Base-by-base conservation (phyloP, 2,329 filamentous ascomycete genomes). In the Trichoderma koningiopsis region DNA sequence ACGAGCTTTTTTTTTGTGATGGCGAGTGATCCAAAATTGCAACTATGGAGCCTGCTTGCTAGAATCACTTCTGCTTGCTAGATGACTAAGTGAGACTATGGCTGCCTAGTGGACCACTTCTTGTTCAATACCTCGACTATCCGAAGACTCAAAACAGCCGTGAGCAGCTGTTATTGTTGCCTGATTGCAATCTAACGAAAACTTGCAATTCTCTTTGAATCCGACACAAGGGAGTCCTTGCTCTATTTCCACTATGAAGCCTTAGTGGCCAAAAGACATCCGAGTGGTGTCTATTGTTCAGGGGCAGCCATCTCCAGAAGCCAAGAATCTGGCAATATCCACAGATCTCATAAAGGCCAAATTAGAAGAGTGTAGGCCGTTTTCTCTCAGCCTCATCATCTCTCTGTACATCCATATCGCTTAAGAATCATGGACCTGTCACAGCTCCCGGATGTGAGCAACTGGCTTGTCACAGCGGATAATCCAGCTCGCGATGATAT, bases 401-500 rank as follows among this genome's bases (percentile, higher is more conserved):
- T 40, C 16, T 19, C 37, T 5, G 0, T 40, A 16, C 1, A 0
- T 2, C 19, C 16, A n/a, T 8, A 7, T 8, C 3, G n/a, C 47
- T 22, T 3, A 4, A 49, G 8, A 24, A 49, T 24, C 47, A 66
- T 66, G 62, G 62, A 66, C 16, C 4, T 19, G 6, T 33, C 53
- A 31, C 27, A 33, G 22, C 37, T 47, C 33, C n/a, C 62, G 5
- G 62, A 47, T 31, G 37, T 57, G 29, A 66, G 62, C 24, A 5
- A 19, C 52, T 14, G 57, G 16, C 52, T 66, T 33, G 62, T 66
- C 33, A 66, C 62, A 7, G 62, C 53, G 14, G 35, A 33, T 29
- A 57, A 56, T 27, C 62, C 62, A 47, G 52, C 62, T 24, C 62
- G 52, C 14, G 11, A 16, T 57, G 52, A 49, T 8, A 19, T 47